These are phyloP conservation scores for Aspergillus nanangensis DNA, from an alignment of 495 filamentous ascomycete species.

Conservation along the genomic window DNA sequence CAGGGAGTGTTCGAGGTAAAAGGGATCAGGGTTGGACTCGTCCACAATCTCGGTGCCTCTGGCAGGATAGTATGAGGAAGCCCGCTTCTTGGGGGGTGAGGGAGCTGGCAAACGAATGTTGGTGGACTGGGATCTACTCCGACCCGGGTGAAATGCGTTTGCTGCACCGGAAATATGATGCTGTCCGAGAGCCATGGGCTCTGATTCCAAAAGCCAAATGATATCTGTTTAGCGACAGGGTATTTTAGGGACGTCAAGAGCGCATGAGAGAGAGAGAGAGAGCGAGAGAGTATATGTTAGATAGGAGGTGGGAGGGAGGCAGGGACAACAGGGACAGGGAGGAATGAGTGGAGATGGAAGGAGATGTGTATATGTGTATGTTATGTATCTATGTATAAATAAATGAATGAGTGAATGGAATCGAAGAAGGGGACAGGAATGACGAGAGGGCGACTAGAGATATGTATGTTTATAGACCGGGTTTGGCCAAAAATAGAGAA, in stretches of 20 bases:
- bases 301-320: conserved; percentile 1
- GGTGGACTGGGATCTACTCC: conserved; percentile 33
- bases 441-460: background rate
- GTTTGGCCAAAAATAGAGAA: background rate
- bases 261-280: conserved; percentile 12
- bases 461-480: background rate
- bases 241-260: conserved; percentile 4
- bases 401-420: too few species aligned
- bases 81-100: conserved; percentile 27
- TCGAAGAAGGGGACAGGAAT: background rate
- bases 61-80: conserved; percentile 33
- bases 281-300: conserved; percentile 2
- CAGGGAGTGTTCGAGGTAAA: conserved; percentile 42
- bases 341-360: conserved; percentile 21
- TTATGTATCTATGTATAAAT: too few species aligned
- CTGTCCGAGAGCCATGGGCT: conserved; percentile 43
- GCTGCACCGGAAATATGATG: conserved; percentile 28
- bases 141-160: conserved; percentile 28
- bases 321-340: conserved; percentile 7
- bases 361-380: conserved; percentile 42
- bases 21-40: conserved; percentile 41
- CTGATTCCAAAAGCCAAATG: conserved; percentile 14
- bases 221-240: background rate
- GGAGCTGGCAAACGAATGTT: conserved; percentile 26
- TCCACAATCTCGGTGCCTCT: conserved; percentile 26